phyloP scores from a whole-genome alignment of 2,329 filamentous ascomycete species.

The Aphanoascus verrucosus region DNA sequence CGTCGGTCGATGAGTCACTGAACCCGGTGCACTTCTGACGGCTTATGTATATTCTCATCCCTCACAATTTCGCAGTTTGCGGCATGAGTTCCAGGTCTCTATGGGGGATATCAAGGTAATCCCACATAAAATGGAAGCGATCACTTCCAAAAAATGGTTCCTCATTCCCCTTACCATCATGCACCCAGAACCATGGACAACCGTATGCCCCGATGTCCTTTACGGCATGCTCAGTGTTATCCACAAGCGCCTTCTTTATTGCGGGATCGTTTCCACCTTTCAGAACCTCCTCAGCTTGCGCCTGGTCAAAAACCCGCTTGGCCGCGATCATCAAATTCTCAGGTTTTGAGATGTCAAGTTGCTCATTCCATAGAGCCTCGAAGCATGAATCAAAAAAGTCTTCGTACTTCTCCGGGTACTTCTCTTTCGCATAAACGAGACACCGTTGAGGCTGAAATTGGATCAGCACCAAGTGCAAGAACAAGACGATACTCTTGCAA shows the following conservation, averaged over 20 bases:
- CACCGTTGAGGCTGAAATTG: constrained; percentile 51
- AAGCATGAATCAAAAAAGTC: constrained; percentile 36
- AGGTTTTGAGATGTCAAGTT: constrained; percentile 50
- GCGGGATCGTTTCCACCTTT: constrained; percentile 41
- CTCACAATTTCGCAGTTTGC: neutral
- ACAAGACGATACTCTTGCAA: constrained; percentile 24
- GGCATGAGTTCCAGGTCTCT: constrained; percentile 13
- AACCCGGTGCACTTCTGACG: too few relatives aligned
- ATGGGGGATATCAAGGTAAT: constrained; percentile 16
- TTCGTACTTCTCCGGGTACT: constrained; percentile 45
- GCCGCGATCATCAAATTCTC: constrained; percentile 41
- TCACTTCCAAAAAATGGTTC: constrained; percentile 20
- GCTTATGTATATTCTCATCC: neutral
- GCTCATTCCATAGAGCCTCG: constrained; percentile 38
- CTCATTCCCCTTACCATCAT: constrained; percentile 32
- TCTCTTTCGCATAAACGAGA: constrained; percentile 55
- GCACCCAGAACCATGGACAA: constrained; percentile 63
- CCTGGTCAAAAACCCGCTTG: constrained; percentile 14
- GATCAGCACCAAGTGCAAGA: constrained; percentile 33
- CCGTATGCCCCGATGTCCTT: constrained; percentile 58
- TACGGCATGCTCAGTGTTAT: constrained; percentile 51
- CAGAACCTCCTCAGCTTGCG: constrained; percentile 48
- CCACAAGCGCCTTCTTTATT: constrained; percentile 45
- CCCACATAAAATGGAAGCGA: constrained; percentile 19
- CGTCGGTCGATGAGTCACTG: too few relatives aligned